A percentile compares a stretch with the other conserved stretches of the same genome.
phyloP scores from a whole-genome alignment of 352 stramenopile genomes.

The Phytophthora tentaculata region DNA sequence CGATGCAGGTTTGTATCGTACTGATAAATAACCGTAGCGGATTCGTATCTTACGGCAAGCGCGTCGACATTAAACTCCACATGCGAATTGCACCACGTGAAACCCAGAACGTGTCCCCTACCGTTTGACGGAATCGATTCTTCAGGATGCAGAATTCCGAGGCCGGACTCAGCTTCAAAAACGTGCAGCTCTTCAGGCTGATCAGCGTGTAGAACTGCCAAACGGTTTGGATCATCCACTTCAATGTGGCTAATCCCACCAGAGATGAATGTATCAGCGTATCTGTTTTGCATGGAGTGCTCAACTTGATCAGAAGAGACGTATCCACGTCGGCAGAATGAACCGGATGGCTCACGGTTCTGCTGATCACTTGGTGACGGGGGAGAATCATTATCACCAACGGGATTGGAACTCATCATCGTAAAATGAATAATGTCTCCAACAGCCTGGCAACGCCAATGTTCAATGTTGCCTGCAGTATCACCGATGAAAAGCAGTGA shows the following conservation, averaged over 20 bases:
- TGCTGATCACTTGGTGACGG: constrained; percentile 12
- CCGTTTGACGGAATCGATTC: constrained; percentile 65
- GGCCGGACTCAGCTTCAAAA: constrained; percentile 81
- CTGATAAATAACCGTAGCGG: constrained; percentile 77
- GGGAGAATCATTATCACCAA: constrained; percentile 13
- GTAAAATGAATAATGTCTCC: constrained; percentile 66
- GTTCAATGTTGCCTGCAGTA: constrained; percentile 58
- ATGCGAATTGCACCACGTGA: constrained; percentile 83
- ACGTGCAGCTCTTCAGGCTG: constrained; percentile 63
- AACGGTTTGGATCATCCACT: constrained; percentile 85
- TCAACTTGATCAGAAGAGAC: constrained; percentile 28
- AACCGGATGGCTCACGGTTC: constrained; percentile 10
- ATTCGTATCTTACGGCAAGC: constrained; percentile 75
- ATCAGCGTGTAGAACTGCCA: constrained; percentile 66
- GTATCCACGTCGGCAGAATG: constrained; percentile 47
- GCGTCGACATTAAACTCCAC: constrained; percentile 88
- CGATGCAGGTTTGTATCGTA: constrained; percentile 68
- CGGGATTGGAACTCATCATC: constrained; percentile 65
- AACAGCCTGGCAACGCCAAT: constrained; percentile 77
- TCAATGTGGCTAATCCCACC: constrained; percentile 73
- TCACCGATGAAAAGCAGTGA: constrained; percentile 82
- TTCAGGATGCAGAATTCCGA: constrained; percentile 80
- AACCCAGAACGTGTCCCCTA: constrained; percentile 64
- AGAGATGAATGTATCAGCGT: background rate
- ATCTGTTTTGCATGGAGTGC: constrained; percentile 14